These are phyloP conservation scores for Boletellus emodensis DNA, from an alignment of 768 basidiomycete genomes.

Conservation along the genomic window DNA sequence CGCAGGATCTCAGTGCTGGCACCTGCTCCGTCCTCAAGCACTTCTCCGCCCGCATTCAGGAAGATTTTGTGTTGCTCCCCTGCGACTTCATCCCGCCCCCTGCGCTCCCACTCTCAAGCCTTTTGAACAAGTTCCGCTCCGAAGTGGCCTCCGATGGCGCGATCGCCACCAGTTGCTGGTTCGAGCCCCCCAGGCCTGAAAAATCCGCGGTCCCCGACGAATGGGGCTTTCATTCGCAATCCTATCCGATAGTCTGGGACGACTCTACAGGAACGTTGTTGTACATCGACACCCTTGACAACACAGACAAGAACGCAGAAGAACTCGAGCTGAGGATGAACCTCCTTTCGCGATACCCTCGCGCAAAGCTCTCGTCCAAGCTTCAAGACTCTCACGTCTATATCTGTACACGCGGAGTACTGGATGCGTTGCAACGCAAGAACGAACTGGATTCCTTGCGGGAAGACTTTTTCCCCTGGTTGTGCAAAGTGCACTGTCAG, in stretches of 20 bases:
- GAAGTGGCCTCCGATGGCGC: conserved; percentile 61
- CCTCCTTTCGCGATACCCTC: conserved; percentile 74
- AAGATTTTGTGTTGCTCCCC: conserved; percentile 86
- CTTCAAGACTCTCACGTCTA: conserved; percentile 90
- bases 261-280: conserved; percentile 60
- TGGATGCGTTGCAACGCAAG: conserved; percentile 69
- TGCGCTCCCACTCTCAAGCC: conserved; percentile 57
- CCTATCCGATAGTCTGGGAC: conserved; percentile 65
- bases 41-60: conserved; percentile 69
- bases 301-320: conserved; percentile 61
- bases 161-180: conserved; percentile 68
- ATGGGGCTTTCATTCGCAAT: conserved; percentile 50
- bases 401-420: conserved; percentile 70
- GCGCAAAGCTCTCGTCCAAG: conserved; percentile 58
- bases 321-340: conserved; percentile 75
- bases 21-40: conserved; percentile 75
- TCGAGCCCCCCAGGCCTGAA: conserved; percentile 45
- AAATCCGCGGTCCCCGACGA: conserved; percentile 59
- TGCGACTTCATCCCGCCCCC: conserved; percentile 88
- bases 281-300: conserved; percentile 69
- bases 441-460: conserved; percentile 74
- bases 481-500: conserved; percentile 83
- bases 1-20: conserved; percentile 58
- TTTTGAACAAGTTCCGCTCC: conserved; percentile 81
- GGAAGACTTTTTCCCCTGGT: conserved; percentile 90